A percentile compares a stretch with the other conserved stretches of the same genome.
These are phyloP conservation scores for Schoenoplectus triqueter DNA, from an alignment of 202 grass and related monocot species.

Conservation along the genomic window DNA sequence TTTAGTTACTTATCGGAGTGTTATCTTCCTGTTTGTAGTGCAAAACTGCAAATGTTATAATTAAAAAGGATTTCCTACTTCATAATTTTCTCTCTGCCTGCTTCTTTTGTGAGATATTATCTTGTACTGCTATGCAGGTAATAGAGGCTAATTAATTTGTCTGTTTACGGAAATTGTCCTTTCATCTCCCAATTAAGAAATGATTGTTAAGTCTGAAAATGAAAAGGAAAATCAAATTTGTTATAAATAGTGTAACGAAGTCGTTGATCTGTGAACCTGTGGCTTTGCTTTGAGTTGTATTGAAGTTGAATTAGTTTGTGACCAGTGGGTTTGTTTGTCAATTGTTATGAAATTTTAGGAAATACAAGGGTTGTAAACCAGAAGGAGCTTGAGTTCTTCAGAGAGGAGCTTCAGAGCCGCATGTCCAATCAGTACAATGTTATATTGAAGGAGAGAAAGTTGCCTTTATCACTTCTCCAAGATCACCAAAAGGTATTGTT, in stretches of 20 bases:
- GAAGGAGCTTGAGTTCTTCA: slow-evolving; percentile 71
- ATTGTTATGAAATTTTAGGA: slow-evolving; percentile 49
- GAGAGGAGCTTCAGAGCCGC: slow-evolving; percentile 64
- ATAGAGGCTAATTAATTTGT: no score
- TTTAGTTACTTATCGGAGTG: no score
- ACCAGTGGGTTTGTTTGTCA: background rate
- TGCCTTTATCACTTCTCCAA: slow-evolving; percentile 63
- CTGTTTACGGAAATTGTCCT: no score
- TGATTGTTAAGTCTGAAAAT: no score
- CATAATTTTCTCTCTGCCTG: background rate
- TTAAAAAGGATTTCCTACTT: no score
- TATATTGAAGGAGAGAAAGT: slow-evolving; percentile 68
- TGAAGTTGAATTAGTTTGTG: background rate
- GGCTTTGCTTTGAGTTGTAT: no score
- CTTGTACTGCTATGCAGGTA: no score
- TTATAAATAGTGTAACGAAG: background rate
- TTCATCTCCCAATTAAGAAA: no score
- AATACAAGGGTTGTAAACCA: slow-evolving; percentile 83
- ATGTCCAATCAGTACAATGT: slow-evolving; percentile 87
- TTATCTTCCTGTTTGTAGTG: no score
- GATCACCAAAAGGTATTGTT: slow-evolving; percentile 75
- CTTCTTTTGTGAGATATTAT: background rate
- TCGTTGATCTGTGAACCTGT: background rate
- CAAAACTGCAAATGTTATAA: no score
- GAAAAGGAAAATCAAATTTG: background rate